phyloP scores from a whole-genome alignment of 2,329 filamentous ascomycete genomes.

The Colletotrichum scovillei region DNA sequence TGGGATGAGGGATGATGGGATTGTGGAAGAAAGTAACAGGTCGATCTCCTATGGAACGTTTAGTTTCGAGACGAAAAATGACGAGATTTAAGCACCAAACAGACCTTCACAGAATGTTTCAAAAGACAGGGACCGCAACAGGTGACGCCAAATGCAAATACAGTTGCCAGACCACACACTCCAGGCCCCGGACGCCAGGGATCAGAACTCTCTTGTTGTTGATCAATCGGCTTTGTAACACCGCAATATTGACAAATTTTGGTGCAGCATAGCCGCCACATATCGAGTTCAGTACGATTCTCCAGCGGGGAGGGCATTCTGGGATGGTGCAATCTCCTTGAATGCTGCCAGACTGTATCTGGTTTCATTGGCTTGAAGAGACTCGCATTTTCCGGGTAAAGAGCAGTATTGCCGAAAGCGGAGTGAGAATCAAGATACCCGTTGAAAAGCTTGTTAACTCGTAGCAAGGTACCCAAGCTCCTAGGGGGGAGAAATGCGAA shows the following conservation, averaged over 20 bases:
- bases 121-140: conserved; percentile 76
- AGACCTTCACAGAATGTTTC: conserved; percentile 73
- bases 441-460: conserved; percentile 76
- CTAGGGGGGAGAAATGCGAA: conserved; percentile 74
- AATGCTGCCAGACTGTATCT: conserved; percentile 77
- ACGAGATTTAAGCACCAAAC: conserved; percentile 37
- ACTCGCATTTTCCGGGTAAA: conserved; percentile 42
- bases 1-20: conserved; percentile 70
- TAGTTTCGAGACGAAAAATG: conserved; percentile 39
- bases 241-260: conserved; percentile 76
- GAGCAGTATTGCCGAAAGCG: conserved; percentile 40
- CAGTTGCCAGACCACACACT: conserved; percentile 65
- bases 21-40: conserved; percentile 70
- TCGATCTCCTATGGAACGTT: conserved; percentile 72
- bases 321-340: conserved; percentile 73
- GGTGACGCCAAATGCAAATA: conserved; percentile 79
- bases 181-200: conserved; percentile 73
- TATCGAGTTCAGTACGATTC: conserved; percentile 75
- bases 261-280: conserved; percentile 78
- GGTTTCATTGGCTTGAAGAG: conserved; percentile 56
- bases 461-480: conserved; percentile 72
- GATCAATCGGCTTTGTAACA: conserved; percentile 45
- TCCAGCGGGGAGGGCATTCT: conserved; percentile 76
- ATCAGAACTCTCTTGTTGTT: conserved; percentile 45
- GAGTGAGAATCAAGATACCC: conserved; percentile 64